Evolutionary conservation across 495 filamentous ascomycete species (phyloP), one percentile per base, ranked within the genome.

Genomic region (Amniculicola lignicola): DNA sequence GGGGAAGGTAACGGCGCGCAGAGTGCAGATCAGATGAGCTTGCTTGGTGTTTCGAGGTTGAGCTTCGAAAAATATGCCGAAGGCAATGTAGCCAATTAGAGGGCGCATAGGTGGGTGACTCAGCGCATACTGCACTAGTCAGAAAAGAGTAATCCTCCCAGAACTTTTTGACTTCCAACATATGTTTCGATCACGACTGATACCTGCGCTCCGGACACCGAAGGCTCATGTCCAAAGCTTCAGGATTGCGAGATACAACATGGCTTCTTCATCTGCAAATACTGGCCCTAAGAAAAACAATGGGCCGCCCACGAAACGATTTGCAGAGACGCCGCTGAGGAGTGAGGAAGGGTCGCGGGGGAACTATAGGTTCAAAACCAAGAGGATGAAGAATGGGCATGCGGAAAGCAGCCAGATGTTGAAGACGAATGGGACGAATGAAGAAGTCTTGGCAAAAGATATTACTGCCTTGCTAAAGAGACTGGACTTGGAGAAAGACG

Each of bases 361-460:
- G 28, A 59, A 54, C 22, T 65, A 59, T 29, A 38, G 54, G n/a
- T 73, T 71, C 66, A 77, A 79, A 62, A 75, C 68, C 62, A 81
- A 77, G 67, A 82, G 73, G 60, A 78, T 79, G 69, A 82, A 81
- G 70, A 74, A 74, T 7, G 57, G 58, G 1, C 58, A 61, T 33
- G 44, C 29, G 4, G 29, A 46, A 2, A 29, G n/a, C 11, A 56
- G 74, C 74, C 12, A 73, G 73, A 54, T 71, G 70, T 3, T 74
- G 71, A 36, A 75, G 74, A 44, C 57, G 7, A 75, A 76, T 28
- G 82, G 85, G 11, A 79, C 79, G 0, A 74, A 76, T 38, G 89
- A 95, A 51, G 87, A 93, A 58, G 82, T 95, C 23, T 74, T 96
- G 21, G 72, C 82, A 11, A 63, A 75, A 39, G 91, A 96, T 63